phyloP scores from a whole-genome alignment of 2,329 filamentous ascomycete species.

The Phyllachora maydis region DNA sequence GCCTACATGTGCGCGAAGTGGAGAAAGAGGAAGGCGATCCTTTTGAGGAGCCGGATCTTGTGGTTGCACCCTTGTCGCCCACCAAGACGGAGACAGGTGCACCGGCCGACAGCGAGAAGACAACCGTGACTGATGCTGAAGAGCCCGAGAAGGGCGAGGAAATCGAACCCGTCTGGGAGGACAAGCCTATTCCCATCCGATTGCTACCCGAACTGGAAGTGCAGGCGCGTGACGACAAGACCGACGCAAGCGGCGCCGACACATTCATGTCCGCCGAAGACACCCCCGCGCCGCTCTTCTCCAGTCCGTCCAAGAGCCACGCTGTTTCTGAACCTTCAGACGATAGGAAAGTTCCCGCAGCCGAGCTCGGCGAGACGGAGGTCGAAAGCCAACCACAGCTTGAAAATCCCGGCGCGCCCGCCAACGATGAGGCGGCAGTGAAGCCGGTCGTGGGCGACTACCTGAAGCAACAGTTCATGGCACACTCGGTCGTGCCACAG shows the following conservation, averaged over 20 bases:
- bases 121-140: neutral
- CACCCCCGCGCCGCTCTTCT: slow-evolving; percentile 41
- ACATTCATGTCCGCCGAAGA: too few relatives aligned
- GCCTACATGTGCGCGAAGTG: slow-evolving; percentile 32
- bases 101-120: slow-evolving; percentile 3
- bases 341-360: too few relatives aligned
- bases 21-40: slow-evolving; percentile 21
- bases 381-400: too few relatives aligned
- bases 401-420: neutral
- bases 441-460: slow-evolving; percentile 71
- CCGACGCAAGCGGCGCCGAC: too few relatives aligned
- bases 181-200: slow-evolving; percentile 12
- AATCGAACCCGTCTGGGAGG: slow-evolving; percentile 1
- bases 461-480: slow-evolving; percentile 90
- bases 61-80: slow-evolving; percentile 37
- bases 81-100: slow-evolving; percentile 13
- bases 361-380: too few relatives aligned
- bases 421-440: slow-evolving; percentile 1
- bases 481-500: slow-evolving; percentile 83
- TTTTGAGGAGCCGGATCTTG: slow-evolving; percentile 34
- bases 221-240: too few relatives aligned
- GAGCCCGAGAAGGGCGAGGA: slow-evolving; percentile 1
- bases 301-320: slow-evolving; percentile 1
- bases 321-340: too few relatives aligned
- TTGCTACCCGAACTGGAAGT: slow-evolving; percentile 1